Base-by-base conservation (phyloP, 1,284 basidiomycete species). In the Pseudomicrostroma phylloplanum region DNA sequence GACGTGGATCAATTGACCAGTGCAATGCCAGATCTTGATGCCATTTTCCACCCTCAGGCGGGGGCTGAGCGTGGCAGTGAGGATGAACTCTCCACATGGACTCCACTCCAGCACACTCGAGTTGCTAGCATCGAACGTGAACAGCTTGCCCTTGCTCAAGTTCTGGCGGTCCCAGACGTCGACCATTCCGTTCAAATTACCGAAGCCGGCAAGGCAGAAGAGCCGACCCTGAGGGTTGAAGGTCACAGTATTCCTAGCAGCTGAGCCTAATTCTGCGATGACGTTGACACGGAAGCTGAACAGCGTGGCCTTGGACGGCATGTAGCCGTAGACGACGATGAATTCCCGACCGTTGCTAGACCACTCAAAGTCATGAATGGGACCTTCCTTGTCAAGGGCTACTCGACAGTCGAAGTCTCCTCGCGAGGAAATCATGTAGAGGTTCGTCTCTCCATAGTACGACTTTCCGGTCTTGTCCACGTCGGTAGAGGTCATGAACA, bases 391-490 rank as follows among this genome's bases (percentile, higher is more conserved):
- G 82, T 97, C 93, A 46, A 97, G 84, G 3, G 87, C 86, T 41
- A 98, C 89, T 26, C 91, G 85, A 79, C 91, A 92, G 79, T 97
- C 93, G 71, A 93, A 97, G 70, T 90, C 89, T 42, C 94, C 93
- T n/a, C 90, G 88, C n/a, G 92, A 87, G 66, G 88, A 91, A 70
- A 97, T 86, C 55, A 97, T 85, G 81, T 96, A 97, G 71, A 98
- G 83, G 68, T 92, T 91, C 9, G 92, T 96, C 83, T 97, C 93
- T 64, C 94, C 96, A 71, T 97, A 98, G 81, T 98, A 98, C 73
- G 89, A 93, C 84, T 91, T 96, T 81, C 94, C 94, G 40, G 91
- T 89, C 80, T 91, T 90, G 80, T 98, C 94, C 62, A 97, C 92
- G 72, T 98, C 96, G 7, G 92, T 94, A 72, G 93, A 90, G 0